Conservation (phyloP, 169 alveolate species). For the Eimeria necatrix region DNA sequence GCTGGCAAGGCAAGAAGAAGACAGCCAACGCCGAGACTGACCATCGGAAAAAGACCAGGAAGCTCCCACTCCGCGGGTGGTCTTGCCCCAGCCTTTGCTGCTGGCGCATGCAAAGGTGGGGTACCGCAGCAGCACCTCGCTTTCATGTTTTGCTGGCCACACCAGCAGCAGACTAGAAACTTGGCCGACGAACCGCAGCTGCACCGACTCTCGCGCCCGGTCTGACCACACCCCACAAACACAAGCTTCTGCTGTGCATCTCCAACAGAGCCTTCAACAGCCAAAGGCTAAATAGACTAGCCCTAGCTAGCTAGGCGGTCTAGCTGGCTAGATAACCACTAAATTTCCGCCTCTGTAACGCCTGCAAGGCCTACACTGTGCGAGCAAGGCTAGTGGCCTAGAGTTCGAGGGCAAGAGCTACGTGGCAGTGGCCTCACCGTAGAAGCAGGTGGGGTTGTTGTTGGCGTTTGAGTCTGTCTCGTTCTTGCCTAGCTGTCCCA, state of each 20-base stretch:
- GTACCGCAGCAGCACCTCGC: neutral
- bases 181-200: slow-evolving; percentile 8
- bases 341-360: no score
- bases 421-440: neutral
- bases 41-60: neutral
- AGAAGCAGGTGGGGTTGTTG: slow-evolving; percentile 1
- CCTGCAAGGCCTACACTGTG: no score
- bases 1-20: neutral
- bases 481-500: neutral
- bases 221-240: neutral
- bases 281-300: no score
- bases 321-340: no score
- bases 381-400: no score
- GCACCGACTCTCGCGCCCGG: neutral
- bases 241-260: neutral
- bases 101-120: slow-evolving; percentile 34
- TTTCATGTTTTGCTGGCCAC: neutral
- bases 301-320: no score
- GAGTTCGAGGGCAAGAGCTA: no score
- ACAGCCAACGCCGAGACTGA: neutral
- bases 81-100: slow-evolving; percentile 48
- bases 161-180: slow-evolving; percentile 2
- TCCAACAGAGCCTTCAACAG: no score
- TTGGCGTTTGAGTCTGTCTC: neutral
- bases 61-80: neutral